Percentiles rank a stretch among this genome's conserved stretches.
Conservation (phyloP, 495 filamentous ascomycete species). For the Baudoinia panamericana region DNA sequence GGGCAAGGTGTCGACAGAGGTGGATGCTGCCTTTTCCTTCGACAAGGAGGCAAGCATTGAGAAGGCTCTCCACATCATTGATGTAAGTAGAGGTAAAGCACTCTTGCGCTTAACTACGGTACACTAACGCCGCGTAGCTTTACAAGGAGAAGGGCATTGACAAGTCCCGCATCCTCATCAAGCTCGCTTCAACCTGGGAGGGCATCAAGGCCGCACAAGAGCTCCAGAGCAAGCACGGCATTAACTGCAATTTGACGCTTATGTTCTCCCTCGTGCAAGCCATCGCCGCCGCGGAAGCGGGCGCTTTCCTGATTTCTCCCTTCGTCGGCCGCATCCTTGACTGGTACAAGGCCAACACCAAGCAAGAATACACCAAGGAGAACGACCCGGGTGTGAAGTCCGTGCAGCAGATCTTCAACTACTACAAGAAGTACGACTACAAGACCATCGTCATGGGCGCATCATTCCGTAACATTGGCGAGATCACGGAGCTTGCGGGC, state of each 20-base stretch:
- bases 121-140: slow-evolving; percentile 41
- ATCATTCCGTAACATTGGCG: slow-evolving; percentile 86
- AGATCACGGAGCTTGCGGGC: slow-evolving; percentile 95
- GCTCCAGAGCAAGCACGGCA: slow-evolving; percentile 80
- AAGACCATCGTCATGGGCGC: slow-evolving; percentile 99
- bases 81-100: slow-evolving; percentile 41
- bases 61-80: slow-evolving; percentile 95
- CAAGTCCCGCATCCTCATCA: slow-evolving; percentile 89
- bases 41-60: slow-evolving; percentile 81
- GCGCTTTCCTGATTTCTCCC: slow-evolving; percentile 96
- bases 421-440: slow-evolving; percentile 99
- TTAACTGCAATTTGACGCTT: slow-evolving; percentile 98
- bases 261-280: slow-evolving; percentile 97
- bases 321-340: slow-evolving; percentile 99
- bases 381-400: slow-evolving; percentile 96
- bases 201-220: slow-evolving; percentile 95
- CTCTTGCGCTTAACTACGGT: not conserved
- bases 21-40: slow-evolving; percentile 94
- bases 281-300: slow-evolving; percentile 91
- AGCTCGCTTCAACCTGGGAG: slow-evolving; percentile 83
- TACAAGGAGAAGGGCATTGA: slow-evolving; percentile 83
- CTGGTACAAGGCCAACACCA: slow-evolving; percentile 94
- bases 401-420: slow-evolving; percentile 95
- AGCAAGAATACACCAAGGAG: slow-evolving; percentile 75
- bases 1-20: slow-evolving; percentile 96